Evolutionary conservation across 768 basidiomycete species (phyloP), one percentile per base, ranked within the genome.

Genomic region (Pleurotus eryngii): DNA sequence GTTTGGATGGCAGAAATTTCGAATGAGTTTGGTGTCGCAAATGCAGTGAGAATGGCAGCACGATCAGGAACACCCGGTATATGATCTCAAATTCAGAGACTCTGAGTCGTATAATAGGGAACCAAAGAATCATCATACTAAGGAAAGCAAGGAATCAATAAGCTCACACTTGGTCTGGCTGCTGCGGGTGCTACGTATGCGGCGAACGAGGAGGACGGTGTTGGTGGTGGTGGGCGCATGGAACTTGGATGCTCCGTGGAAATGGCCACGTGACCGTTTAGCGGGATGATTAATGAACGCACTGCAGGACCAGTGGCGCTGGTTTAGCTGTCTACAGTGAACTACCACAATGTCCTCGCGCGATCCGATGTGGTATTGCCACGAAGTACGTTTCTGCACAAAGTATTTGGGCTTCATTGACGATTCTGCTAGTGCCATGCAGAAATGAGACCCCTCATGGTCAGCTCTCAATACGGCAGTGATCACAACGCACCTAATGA

Each of bases 391-490:
- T 67, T 67, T 14, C 40, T 12, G 46, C 22, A 37, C 5, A 55
- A 49, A 30, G 45, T 58, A 57, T 57, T 5, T 53, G 15, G 49
- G 27, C 26, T 26, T 15, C 18, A 50, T 63, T 61, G 50, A 51
- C 56, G 49, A 43, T 55, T 1, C 42, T n/a, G 15, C 38, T 65
- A 95, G 93, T 96, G 94, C 67, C 80, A 86, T 68, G 85, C 89
- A 54, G 91, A 95, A 73, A 95, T 92, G 91, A 76, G 87, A 53
- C 92, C 93, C 1, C 73, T 94, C 46, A 92, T 90, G 89, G 91
- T 92, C 61, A 40, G 77, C 65, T 42, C 59, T 58, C 57, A 40
- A 11, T 35, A n/a, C n/a, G n/a, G 46, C 42, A 38, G 39, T 30
- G 39, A 49, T 37, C 55, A 51, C 40, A 58, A 51, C 35, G 58